Percentiles rank a stretch among this genome's conserved stretches.
Evolutionary conservation across 1,284 basidiomycete genomes (phyloP).

Genomic region (Puccinia horiana): DNA sequence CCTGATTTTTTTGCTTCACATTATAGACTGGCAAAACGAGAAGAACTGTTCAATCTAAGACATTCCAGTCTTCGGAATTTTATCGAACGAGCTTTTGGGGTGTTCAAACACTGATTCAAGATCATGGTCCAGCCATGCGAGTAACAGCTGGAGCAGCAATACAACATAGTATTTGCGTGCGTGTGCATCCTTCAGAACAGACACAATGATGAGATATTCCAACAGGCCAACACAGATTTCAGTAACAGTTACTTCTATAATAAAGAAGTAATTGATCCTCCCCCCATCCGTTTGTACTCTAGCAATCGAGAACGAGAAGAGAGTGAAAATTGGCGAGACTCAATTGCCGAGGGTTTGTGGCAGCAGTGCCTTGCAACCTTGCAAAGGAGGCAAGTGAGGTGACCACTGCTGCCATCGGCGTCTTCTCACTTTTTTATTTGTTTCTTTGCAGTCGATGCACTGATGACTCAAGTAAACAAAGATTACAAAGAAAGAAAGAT

Average conservation of each 20-base stretch:
- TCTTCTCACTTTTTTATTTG: too few species aligned
- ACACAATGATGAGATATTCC: neutral
- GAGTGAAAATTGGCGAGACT: conserved; percentile 1
- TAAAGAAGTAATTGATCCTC: neutral
- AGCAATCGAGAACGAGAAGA: neutral
- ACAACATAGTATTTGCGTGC: neutral
- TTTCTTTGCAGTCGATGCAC: too few species aligned
- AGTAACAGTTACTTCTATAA: neutral
- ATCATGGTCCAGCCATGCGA: too few species aligned
- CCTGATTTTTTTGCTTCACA: neutral
- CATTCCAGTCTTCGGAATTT: too few species aligned
- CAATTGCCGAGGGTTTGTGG: neutral
- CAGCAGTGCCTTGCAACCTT: neutral
- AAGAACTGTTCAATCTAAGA: conserved; percentile 50
- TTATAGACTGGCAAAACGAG: conserved; percentile 39
- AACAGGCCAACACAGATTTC: neutral
- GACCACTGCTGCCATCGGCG: neutral
- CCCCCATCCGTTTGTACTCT: neutral
- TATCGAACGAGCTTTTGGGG: too few species aligned
- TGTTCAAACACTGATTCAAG: too few species aligned
- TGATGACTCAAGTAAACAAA: too few species aligned
- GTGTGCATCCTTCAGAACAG: neutral
- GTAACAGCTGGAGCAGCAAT: too few species aligned
- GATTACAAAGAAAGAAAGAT: too few species aligned
- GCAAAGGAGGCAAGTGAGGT: neutral